Base-by-base conservation (phyloP, 2,329 filamentous ascomycete genomes). In the Apiospora kogelbergensis region DNA sequence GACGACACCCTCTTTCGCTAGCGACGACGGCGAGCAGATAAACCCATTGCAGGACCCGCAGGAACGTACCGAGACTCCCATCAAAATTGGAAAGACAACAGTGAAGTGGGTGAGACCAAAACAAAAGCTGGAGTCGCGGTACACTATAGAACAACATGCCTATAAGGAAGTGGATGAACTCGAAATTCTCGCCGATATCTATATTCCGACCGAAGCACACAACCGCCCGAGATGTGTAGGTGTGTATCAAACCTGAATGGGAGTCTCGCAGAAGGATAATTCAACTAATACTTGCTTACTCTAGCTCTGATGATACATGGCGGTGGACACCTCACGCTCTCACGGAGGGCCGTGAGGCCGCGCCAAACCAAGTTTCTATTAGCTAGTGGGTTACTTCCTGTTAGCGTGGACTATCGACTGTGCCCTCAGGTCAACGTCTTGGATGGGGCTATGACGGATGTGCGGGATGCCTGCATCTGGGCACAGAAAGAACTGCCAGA, bases 331-430 rank as follows among this genome's bases (percentile, higher is more conserved):
- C 72, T 84, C 6, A 79, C 79, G 42, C 75, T 83, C 9, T 80
- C 79, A 0, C 76, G 81, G 7, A 78, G 79, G 60, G 80, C 78
- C 6, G 72, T 84, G 4, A 74, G 80, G 1, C 76, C 78, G 2
- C 66, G 69, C 4, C 84, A 86, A 67, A 81, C 77, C 0, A 66
- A 73, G 5, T 69, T 75, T 2, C 76, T 86, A 0, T 75, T 86
- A 0, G 70, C 75, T 0, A 65, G 74, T 6, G 81, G 82, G 0
- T 78, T 86, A 53, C 72, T 86, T 2, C 83, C 85, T 0, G 74
- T 88, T 13, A 84, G 81, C 70, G 67, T 86, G 0, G 85, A 87
- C 72, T 85, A 86, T 70, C 76, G 84, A 0, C 79, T 88, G 0
- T 87, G 84, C 68, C 85, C 85, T 0, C 83, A 86, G 57, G 76